phyloP scores from a whole-genome alignment of 2,329 filamentous ascomycete genomes.

The Penicillium sp. region DNA sequence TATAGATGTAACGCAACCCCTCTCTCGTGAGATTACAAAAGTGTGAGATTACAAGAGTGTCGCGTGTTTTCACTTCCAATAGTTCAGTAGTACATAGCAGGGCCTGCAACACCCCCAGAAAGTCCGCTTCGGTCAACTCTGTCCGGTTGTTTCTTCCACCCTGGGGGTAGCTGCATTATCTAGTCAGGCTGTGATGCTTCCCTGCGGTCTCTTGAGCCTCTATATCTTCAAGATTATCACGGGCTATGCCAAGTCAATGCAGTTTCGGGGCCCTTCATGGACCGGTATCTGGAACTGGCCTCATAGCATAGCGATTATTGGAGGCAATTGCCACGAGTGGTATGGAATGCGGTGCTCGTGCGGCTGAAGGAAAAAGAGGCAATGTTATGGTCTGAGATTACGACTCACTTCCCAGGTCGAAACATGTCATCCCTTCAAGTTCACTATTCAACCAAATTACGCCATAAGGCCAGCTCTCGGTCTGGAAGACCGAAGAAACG shows the following conservation, averaged over 20 bases:
- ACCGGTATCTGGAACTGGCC: conserved; percentile 20
- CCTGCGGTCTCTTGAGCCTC: conserved; percentile 9
- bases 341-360: conserved; percentile 9
- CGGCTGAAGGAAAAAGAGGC: too few species aligned
- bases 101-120: not conserved
- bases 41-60: not conserved
- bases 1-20: not conserved
- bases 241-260: conserved; percentile 7
- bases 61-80: not conserved
- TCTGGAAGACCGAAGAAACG: too few species aligned
- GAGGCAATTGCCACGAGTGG: conserved; percentile 19
- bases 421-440: too few species aligned
- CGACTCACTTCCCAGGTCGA: too few species aligned
- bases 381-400: too few species aligned
- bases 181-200: not conserved
- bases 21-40: not conserved
- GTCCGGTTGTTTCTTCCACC: not conserved
- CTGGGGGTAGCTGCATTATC: conserved; percentile 2
- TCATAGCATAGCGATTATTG: conserved; percentile 18
- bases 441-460: too few species aligned
- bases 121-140: not conserved
- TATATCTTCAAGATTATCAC: conserved; percentile 7
- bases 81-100: too few species aligned
- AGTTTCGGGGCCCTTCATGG: conserved; percentile 12
- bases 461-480: too few species aligned